phyloP scores from a whole-genome alignment of 1,139 yeast species.

The Zygotorulaspora mrakii region DNA sequence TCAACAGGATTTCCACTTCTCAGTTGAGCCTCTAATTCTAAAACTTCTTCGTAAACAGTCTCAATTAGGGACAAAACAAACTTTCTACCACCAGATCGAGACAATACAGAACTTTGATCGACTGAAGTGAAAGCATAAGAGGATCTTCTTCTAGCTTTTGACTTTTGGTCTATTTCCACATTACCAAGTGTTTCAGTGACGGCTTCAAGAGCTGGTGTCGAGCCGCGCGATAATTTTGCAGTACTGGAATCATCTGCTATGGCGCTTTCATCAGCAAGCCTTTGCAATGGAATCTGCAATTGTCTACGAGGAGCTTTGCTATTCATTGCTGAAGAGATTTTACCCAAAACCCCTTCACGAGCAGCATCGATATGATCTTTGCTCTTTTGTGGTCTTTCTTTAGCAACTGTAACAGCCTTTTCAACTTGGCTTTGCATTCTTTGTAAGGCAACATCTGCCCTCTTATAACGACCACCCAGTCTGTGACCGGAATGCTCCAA shows the following conservation, averaged over 20 bases:
- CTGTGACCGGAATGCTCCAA: slow-evolving; percentile 90
- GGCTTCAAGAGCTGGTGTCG: slow-evolving; percentile 89
- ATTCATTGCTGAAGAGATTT: slow-evolving; percentile 65
- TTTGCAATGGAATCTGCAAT: slow-evolving; percentile 58
- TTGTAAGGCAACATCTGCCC: slow-evolving; percentile 93
- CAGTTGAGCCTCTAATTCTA: slow-evolving; percentile 78
- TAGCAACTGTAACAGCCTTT: slow-evolving; percentile 92
- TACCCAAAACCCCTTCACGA: slow-evolving; percentile 89
- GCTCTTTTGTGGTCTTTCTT: slow-evolving; percentile 69
- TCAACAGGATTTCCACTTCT: slow-evolving; percentile 59
- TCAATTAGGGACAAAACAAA: slow-evolving; percentile 53
- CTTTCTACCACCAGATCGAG: slow-evolving; percentile 41
- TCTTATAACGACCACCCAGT: slow-evolving; percentile 78
- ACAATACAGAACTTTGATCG: slow-evolving; percentile 33
- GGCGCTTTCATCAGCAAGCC: slow-evolving; percentile 42
- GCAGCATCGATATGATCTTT: slow-evolving; percentile 50
- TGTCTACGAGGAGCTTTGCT: slow-evolving; percentile 90
- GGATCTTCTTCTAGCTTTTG: slow-evolving; percentile 37
- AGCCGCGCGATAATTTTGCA: slow-evolving; percentile 28
- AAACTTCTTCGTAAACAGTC: slow-evolving; percentile 69
- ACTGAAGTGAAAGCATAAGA: slow-evolving; percentile 36
- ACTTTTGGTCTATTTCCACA: slow-evolving; percentile 31
- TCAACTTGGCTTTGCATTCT: slow-evolving; percentile 99
- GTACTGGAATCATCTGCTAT: slow-evolving; percentile 26
- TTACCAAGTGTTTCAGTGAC: slow-evolving; percentile 35